Evolutionary conservation across 2,329 filamentous ascomycete species (phyloP).

Genomic region (Penicillium sp.): DNA sequence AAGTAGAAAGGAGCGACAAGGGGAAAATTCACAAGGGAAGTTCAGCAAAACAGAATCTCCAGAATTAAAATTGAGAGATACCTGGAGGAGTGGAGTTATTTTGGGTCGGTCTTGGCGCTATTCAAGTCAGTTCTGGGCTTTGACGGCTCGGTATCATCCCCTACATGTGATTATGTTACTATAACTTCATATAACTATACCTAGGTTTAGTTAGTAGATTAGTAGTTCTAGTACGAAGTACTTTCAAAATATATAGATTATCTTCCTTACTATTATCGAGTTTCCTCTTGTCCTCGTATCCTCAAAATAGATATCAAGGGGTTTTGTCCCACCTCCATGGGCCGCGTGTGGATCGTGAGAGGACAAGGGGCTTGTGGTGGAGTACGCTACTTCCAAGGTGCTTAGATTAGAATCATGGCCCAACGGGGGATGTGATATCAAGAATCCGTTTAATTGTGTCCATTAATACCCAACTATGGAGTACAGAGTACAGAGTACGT

Average conservation of each 20-base stretch:
- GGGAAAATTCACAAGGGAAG: conserved; percentile 1
- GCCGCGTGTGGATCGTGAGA: conserved; percentile 21
- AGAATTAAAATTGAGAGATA: conserved; percentile 16
- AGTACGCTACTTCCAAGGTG: conserved; percentile 14
- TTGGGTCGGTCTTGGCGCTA: conserved; percentile 17
- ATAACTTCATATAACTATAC: not conserved
- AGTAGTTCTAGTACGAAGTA: no score
- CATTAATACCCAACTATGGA: not conserved
- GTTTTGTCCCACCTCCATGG: conserved; percentile 16
- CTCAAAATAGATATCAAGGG: conserved; percentile 9
- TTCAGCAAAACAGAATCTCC: conserved; percentile 2
- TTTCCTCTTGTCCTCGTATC: not conserved
- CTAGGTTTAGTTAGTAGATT: not conserved
- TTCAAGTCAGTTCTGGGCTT: not conserved
- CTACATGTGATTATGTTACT: no score
- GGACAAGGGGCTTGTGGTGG: conserved; percentile 14
- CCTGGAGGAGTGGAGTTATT: conserved; percentile 12
- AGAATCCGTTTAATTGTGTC: not conserved
- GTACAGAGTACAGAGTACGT: not conserved
- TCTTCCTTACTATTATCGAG: no score
- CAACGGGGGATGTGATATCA: conserved; percentile 4
- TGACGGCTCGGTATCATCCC: not conserved
- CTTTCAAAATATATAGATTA: not conserved
- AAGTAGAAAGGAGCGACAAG: conserved; percentile 13
- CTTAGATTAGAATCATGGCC: conserved; percentile 15